These are phyloP conservation scores for Penicillium sp. DNA, from an alignment of 2,329 filamentous ascomycete species.

Conservation along the genomic window DNA sequence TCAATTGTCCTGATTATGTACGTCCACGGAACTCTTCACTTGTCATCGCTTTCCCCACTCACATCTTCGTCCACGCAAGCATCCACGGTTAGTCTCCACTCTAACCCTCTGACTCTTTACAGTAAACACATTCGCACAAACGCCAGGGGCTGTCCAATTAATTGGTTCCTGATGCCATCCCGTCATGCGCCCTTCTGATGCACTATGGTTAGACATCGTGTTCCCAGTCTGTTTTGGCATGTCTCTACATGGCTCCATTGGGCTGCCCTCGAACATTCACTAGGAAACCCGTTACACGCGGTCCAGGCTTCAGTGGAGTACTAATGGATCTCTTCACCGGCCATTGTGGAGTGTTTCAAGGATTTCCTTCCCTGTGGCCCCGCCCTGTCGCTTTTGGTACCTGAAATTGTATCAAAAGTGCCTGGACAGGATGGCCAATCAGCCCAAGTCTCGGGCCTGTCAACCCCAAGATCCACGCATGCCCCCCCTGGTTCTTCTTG, in stretches of 20 bases:
- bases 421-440: slow-evolving; percentile 7
- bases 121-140: not conserved
- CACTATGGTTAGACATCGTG: not conserved
- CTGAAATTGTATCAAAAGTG: not conserved
- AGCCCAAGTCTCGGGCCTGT: slow-evolving; percentile 6
- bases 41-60: not conserved
- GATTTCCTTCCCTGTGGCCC: not conserved
- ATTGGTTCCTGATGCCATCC: not conserved
- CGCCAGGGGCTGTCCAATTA: slow-evolving; percentile 10
- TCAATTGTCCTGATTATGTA: not conserved
- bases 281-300: not conserved
- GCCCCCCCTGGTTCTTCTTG: slow-evolving; percentile 5
- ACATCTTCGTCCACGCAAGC: not conserved
- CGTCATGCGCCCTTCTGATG: not conserved
- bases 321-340: slow-evolving; percentile 2
- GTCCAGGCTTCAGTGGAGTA: slow-evolving; percentile 13
- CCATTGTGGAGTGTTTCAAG: slow-evolving; percentile 7
- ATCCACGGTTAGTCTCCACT: not conserved
- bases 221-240: not conserved
- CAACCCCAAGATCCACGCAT: slow-evolving; percentile 9
- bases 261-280: not conserved
- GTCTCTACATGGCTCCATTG: not conserved
- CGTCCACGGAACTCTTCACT: not conserved
- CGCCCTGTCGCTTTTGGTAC: not conserved
- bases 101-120: not conserved